These are phyloP conservation scores for Paratinospora sagittata DNA, from an alignment of 164 flowering plant genomes.

Conservation along the genomic window DNA sequence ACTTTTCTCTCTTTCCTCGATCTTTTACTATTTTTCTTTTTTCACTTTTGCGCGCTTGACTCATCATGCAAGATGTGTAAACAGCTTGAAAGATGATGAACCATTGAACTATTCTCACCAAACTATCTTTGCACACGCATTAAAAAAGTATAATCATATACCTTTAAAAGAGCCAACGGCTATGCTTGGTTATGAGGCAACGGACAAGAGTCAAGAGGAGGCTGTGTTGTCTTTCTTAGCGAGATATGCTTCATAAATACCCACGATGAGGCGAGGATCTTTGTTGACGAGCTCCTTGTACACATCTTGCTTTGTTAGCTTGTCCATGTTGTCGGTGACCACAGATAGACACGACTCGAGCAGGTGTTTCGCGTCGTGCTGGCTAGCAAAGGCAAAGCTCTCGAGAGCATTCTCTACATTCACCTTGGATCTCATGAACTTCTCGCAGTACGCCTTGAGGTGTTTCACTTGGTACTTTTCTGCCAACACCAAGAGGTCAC, in stretches of 20 bases:
- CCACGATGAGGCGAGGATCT: constrained; percentile 79
- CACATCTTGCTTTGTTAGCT: constrained; percentile 53
- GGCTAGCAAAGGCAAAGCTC: constrained; percentile 73
- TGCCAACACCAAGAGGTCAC: constrained; percentile 63
- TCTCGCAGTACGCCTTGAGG: constrained; percentile 71
- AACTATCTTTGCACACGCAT: no score
- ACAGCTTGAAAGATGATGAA: no score
- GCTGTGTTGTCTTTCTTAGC: constrained; percentile 27
- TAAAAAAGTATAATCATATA: neutral
- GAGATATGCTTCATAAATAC: constrained; percentile 75
- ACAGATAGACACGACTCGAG: constrained; percentile 53
- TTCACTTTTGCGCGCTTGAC: no score
- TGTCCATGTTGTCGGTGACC: constrained; percentile 75
- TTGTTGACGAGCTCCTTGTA: constrained; percentile 70
- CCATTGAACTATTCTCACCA: no score
- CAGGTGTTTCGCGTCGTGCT: constrained; percentile 63
- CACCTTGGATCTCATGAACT: constrained; percentile 60
- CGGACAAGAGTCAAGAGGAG: neutral
- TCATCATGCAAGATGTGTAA: no score
- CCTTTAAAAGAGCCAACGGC: constrained; percentile 2
- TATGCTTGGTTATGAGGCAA: neutral
- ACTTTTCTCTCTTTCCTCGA: no score
- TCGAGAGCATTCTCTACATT: constrained; percentile 58
- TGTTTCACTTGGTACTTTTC: constrained; percentile 89
- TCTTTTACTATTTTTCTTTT: no score